Base-by-base conservation (phyloP, 257 asterid species). In the Linderniella brevidens region DNA sequence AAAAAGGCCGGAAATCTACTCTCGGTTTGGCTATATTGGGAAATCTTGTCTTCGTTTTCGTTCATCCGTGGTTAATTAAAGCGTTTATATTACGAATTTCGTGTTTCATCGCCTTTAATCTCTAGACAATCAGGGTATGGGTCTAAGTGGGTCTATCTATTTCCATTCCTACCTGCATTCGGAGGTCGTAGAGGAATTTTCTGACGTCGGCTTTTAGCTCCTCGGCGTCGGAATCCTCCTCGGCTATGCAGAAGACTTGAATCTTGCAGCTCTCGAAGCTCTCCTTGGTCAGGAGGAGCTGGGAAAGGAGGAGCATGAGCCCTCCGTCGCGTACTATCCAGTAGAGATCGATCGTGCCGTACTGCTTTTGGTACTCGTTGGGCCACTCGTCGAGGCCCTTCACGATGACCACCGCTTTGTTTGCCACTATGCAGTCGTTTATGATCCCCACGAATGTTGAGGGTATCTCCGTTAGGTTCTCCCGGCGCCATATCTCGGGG, bases 381-480 rank as follows among this genome's bases (percentile, higher is more conserved):
- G 98, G 98, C 98, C 98, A 88, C 68, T 88, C 98, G 13, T 88
- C 98, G 0, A 88, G 85, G 41, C 98, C 98, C 67, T 88, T 88
- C 8, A 88, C 96, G 5, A 78, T 88, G 40, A 88, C 98, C 11
- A 88, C 98, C 0, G 98, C 98, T 62, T 84, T 88, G 70, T 88
- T 88, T 0, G 98, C 98, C 19, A 88, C 98, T 8, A 84, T 84
- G 71, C 98, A 88, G 48, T 88, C 98, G 36, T 81, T 88, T 43
- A 88, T 88, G 35, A 88, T 88, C 25, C 88, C 93, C 3, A 88
- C 94, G 14, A 88, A 88, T 11, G 92, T 84, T 25, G 85, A 80
- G 0, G 98, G 98, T 44, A 88, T 88, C 66, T 88, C 92, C 0
- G 68, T 77, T 42, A 84, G 58, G 61, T 84, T 88, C 57, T 88